Evolutionary conservation across 73 alveolate species (phyloP), one percentile per base, ranked within the genome.

Genomic region (Symbiodinium pilosum): DNA sequence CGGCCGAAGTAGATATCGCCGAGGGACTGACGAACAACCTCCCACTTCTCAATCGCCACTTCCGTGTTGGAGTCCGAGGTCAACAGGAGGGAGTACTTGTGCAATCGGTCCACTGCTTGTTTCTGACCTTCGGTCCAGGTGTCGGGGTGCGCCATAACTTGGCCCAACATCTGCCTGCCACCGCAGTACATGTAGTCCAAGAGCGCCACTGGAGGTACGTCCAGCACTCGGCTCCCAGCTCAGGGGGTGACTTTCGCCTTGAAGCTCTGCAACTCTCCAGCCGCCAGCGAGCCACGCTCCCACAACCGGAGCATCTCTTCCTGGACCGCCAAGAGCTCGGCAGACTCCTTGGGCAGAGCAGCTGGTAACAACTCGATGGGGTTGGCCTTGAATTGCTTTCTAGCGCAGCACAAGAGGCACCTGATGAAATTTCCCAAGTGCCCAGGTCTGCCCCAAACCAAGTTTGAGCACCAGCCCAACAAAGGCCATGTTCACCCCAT

Each of bases 391-490:
- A 47, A 47, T 7, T 52, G 69, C 69, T 52, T 52, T 18, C 69
- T 20, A 52, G 69, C 69, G 69, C 69, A 52, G 69, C 69, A 52
- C 24, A 16, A 16, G 24, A 47, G 16, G 7, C 7, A 7, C 64
- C 64, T 7, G 24, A 47, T 7, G 64, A 47, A 47, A 16, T 47
- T 47, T 7, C 64, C 64, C 64, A 47, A 47, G 16, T 7, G 64
- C 64, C 64, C 64, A 7, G 64, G 64, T 16, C 64, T 47, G n/a
- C 32, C 26, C 0, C 40, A 86, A 14, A 12, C 64, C 59, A 4
- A 36, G 16, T 30, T 41, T 52, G 14, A 86, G 94, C 83, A 86
- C 94, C 34, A 54, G 84, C 44, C 94, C 94, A n/a, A 38, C 34
- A 14, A 86, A 36, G 2, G 84, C 51, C 36, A 41, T 84, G 54